Evolutionary conservation across 352 stramenopile species (phyloP), one percentile per base, ranked within the genome.

Genomic region (Globisporangium barbulae): DNA sequence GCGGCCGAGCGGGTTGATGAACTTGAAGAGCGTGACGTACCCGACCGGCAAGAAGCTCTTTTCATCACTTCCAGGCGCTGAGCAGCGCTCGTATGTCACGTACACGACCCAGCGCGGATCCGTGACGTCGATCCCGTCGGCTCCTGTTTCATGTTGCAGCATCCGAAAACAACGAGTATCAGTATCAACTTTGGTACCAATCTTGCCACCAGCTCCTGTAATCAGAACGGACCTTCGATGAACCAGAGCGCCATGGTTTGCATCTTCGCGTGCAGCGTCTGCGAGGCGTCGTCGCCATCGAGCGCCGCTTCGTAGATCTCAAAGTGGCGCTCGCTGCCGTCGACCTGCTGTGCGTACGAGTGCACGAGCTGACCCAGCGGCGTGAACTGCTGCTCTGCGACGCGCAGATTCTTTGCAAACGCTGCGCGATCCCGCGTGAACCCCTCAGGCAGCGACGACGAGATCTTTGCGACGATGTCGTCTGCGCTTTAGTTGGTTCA

Each of bases 1-100:
- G 54, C 82, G 78, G 17, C 83, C 75, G 3, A 93, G 67, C 13
- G 87, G 87, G 55, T 91, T 93, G 55, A 65, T 77, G 68, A 96
- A 96, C 61, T 85, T 92, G 61, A 96, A 96, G 12, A 96, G 62
- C 8, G 84, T 96, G 59, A 92, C 67, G 62, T 79, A 96, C 4
- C 87, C 87, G 0, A 89, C 81, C 6, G 80, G 83, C 2, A 57
- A 49, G 41, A 82, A 85, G 21, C 44, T 39, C 17, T 48, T 22
- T 25, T 48, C 19, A 2, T n/a, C 59, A 3, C 22, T 58, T 1
- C 37, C 37, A 2, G 62, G 49, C 21, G 17, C 4, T 3, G 69
- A 56, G 8, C 68, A 56, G 8, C 78, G 76, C 61, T 91, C 81
- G 71, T 93, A 93, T 30, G 85, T 70, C 21, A 91, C n/a, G 70